These are phyloP conservation scores for Hypoxylon sp. DNA, from an alignment of 2,329 filamentous ascomycete genomes.

Conservation along the genomic window DNA sequence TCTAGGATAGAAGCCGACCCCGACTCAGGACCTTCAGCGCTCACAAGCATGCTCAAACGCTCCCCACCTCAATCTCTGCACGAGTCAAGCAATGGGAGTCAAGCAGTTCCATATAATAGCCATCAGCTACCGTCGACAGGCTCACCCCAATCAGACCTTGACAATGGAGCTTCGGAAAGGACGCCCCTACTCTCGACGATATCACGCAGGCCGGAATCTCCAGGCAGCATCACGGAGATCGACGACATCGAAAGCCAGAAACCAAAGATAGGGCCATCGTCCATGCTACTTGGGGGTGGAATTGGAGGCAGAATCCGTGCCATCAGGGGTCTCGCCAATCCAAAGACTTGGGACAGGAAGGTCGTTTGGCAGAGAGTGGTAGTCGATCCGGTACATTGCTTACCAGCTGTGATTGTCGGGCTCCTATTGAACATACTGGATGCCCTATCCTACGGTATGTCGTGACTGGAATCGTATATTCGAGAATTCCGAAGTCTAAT, in stretches of 20 bases:
- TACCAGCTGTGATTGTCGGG: constrained; percentile 91
- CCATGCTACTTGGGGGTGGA: constrained; percentile 50
- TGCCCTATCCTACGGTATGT: constrained; percentile 88
- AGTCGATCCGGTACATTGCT: constrained; percentile 75
- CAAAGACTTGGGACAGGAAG: constrained; percentile 79
- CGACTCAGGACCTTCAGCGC: constrained; percentile 52
- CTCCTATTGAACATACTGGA: constrained; percentile 93
- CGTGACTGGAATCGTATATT: neutral
- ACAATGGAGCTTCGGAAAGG: constrained; percentile 55
- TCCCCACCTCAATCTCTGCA: constrained; percentile 61
- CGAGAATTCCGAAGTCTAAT: constrained; percentile 24
- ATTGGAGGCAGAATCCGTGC: constrained; percentile 45
- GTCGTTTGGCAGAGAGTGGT: constrained; percentile 75
- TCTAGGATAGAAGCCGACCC: constrained; percentile 38
- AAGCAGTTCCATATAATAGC: constrained; percentile 8
- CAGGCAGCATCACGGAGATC: constrained; percentile 52
- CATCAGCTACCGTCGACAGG: constrained; percentile 27
- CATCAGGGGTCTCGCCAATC: constrained; percentile 63
- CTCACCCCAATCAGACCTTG: constrained; percentile 21
- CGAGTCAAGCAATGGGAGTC: constrained; percentile 16
- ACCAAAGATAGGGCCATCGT: constrained; percentile 44
- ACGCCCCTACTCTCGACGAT: constrained; percentile 64
- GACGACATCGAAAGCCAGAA: constrained; percentile 69
- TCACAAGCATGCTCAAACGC: constrained; percentile 65
- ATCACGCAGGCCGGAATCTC: constrained; percentile 52